Evolutionary conservation across 805 yeast species (phyloP), one percentile per base, ranked within the genome.

Genomic region (Candida awuae): DNA sequence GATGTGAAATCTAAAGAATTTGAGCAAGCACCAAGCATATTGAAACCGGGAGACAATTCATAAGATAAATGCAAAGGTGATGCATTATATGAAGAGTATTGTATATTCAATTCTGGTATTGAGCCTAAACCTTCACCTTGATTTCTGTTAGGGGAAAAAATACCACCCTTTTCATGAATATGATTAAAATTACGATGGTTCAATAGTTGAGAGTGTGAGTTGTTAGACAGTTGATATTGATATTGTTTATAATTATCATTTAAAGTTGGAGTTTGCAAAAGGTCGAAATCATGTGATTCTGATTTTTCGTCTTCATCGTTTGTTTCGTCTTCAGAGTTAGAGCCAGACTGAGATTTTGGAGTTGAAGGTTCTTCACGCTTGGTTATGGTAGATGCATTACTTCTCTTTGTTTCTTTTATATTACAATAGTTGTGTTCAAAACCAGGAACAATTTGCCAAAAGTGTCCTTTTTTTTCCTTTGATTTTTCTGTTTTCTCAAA

Each of bases 401-500:
- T 41, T 32, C 51, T 60, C 51, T 73, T 75, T 34, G 66, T 66
- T 40, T 69, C 64, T 52, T 76, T 73, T 4, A 73, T 77, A 53
- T 76, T 81, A 51, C 84, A 68, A 52, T 90, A 90, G 56, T 80
- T 83, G 49, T 75, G 74, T 58, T 88, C 96, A 53, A 69, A 75
- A 5, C 94, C 95, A n/a, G 73, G 66, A 45, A 80, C 84, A 37
- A 90, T 83, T 50, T 81, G 77, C 98, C 98, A 90, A 59, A 81
- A 90, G 63, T 88, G 95, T 23, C 92, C 92, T 57, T 84, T 84
- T 7, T 90, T 87, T 62, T 83, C 94, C 49, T 83, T 81, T 10
- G 96, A 88, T 58, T 88, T 82, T 49, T 84, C 95, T 17, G 92
- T 80, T 62, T 90, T 90, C 35, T 82, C 70, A 56, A 90, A 90